phyloP scores from a whole-genome alignment of 495 filamentous ascomycete genomes.

The Saxophila tyrrhenica region DNA sequence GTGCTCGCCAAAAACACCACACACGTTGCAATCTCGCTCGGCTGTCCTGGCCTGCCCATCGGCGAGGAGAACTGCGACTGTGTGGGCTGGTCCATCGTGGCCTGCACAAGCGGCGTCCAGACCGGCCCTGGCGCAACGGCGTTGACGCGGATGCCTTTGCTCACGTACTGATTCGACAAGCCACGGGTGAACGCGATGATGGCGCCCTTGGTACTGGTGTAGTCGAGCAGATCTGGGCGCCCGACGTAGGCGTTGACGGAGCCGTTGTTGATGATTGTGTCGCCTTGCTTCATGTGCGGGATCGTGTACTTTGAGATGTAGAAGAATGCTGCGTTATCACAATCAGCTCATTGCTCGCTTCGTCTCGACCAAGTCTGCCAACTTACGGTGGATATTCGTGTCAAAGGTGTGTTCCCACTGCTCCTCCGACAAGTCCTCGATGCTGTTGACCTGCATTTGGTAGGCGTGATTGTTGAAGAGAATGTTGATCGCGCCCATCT shows the following conservation, averaged over 20 bases:
- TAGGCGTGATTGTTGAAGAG: conserved; percentile 39
- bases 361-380: conserved; percentile 26
- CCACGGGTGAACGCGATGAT: conserved; percentile 72
- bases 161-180: conserved; percentile 62
- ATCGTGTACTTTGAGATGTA: conserved; percentile 63
- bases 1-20: conserved; percentile 74
- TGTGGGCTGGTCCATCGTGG: conserved; percentile 61
- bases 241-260: conserved; percentile 75
- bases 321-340: conserved; percentile 24
- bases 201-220: conserved; percentile 74
- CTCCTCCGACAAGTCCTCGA: conserved; percentile 62
- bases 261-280: conserved; percentile 75
- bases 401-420: conserved; percentile 54
- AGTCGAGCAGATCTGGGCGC: conserved; percentile 72
- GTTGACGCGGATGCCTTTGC: conserved; percentile 70
- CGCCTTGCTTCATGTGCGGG: conserved; percentile 63
- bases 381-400: conserved; percentile 30
- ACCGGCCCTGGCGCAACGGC: conserved; percentile 71
- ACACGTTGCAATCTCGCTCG: conserved; percentile 68
- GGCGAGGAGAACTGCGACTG: conserved; percentile 66
- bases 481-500: conserved; percentile 17
- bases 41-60: conserved; percentile 69
- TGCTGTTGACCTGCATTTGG: conserved; percentile 59
- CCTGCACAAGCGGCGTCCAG: conserved; percentile 74
- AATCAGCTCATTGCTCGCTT: background rate